Conservation (phyloP, 2,329 filamentous ascomycete species). For the Penicillium brevicompactum region DNA sequence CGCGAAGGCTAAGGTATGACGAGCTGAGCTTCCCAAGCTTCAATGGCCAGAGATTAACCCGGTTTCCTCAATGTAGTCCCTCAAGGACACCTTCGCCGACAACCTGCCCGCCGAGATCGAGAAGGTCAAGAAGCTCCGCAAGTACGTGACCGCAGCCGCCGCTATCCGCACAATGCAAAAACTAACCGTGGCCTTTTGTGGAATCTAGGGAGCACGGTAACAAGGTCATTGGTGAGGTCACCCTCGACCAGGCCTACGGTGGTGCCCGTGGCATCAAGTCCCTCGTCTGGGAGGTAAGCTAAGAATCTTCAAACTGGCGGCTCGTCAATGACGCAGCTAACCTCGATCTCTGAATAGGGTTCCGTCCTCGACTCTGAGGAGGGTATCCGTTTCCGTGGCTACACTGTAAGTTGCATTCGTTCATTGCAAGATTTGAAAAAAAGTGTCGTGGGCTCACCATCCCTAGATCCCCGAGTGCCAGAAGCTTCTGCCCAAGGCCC, state of each 20-base stretch:
- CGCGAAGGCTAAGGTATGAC: slow-evolving; percentile 76
- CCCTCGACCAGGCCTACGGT: slow-evolving; percentile 98
- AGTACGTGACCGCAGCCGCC: slow-evolving; percentile 60
- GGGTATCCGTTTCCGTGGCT: slow-evolving; percentile 98
- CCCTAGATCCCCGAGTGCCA: slow-evolving; percentile 91
- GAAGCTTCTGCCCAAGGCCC: slow-evolving; percentile 93
- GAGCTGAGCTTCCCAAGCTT: not conserved
- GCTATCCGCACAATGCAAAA: slow-evolving; percentile 3
- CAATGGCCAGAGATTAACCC: slow-evolving; percentile 31
- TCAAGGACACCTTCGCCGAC: slow-evolving; percentile 98
- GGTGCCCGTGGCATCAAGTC: slow-evolving; percentile 99
- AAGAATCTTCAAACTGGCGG: not conserved
- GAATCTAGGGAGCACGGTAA: slow-evolving; percentile 78
- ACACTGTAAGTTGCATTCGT: slow-evolving; percentile 65
- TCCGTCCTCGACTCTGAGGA: slow-evolving; percentile 98
- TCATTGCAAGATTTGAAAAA: not conserved
- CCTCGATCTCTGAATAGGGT: slow-evolving; percentile 50
- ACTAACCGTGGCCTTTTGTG: slow-evolving; percentile 19
- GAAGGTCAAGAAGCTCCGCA: slow-evolving; percentile 97
- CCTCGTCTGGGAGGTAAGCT: slow-evolving; percentile 84
- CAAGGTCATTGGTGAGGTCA: slow-evolving; percentile 97
- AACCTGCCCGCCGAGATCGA: slow-evolving; percentile 95
- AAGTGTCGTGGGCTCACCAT: slow-evolving; percentile 20
- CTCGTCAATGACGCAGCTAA: slow-evolving; percentile 1
- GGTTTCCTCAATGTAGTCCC: slow-evolving; percentile 60